These are phyloP conservation scores for Periconia sp. DNA, from an alignment of 2,329 filamentous ascomycete species.

Conservation along the genomic window DNA sequence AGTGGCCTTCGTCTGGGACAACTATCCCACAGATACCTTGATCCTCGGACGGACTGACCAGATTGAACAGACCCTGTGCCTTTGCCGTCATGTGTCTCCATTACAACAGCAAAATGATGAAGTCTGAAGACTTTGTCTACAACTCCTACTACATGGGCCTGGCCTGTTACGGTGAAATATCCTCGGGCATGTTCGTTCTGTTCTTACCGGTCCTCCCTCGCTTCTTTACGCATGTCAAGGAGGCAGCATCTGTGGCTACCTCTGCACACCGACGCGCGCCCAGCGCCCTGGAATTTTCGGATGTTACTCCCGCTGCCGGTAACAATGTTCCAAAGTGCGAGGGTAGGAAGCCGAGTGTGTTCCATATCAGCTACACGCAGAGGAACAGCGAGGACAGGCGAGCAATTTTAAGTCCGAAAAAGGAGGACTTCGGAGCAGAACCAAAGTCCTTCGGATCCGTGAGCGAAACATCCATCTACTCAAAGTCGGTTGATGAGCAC, in stretches of 20 bases:
- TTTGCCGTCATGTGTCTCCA: slow-evolving; percentile 20
- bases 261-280: not conserved
- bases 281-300: not conserved
- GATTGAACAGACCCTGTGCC: slow-evolving; percentile 12
- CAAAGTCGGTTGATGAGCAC: too few species aligned
- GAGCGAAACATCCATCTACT: too few species aligned
- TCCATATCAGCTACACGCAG: slow-evolving; percentile 19
- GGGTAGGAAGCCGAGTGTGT: slow-evolving; percentile 10
- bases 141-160: slow-evolving; percentile 14
- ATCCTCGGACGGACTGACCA: not conserved
- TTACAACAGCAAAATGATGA: slow-evolving; percentile 14
- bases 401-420: too few species aligned
- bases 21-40: too few species aligned
- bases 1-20: not conserved
- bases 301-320: not conserved
- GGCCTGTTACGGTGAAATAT: slow-evolving; percentile 22
- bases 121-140: slow-evolving; percentile 11
- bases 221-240: slow-evolving; percentile 17
- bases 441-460: too few species aligned
- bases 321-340: not conserved
- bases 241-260: not conserved
- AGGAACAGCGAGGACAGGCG: slow-evolving; percentile 4
- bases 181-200: slow-evolving; percentile 22
- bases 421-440: too few species aligned
- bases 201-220: slow-evolving; percentile 21